Percentiles rank a stretch among this genome's conserved stretches.
Conservation (phyloP, 768 basidiomycete genomes). For the Lentinus tigrinus region DNA sequence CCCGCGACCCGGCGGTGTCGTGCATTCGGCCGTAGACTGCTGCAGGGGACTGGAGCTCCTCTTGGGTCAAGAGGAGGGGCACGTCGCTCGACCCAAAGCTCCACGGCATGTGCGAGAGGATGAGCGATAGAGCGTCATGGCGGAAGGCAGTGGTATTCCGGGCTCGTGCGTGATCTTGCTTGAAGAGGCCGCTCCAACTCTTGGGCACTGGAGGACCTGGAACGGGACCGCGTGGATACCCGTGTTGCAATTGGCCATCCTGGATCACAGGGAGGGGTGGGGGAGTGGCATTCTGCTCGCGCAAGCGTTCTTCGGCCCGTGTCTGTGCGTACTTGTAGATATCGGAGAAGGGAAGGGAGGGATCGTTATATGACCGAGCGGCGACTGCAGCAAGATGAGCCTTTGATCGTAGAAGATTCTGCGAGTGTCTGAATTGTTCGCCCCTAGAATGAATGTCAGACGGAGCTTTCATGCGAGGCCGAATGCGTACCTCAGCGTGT, state of each 20-base stretch:
- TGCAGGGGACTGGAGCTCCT: neutral
- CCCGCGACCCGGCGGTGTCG: slow-evolving; percentile 9
- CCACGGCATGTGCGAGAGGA: slow-evolving; percentile 37
- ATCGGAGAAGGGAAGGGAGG: slow-evolving; percentile 45
- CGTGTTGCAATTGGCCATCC: slow-evolving; percentile 18
- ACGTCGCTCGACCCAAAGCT: slow-evolving; percentile 16
- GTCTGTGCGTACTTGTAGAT: slow-evolving; percentile 26
- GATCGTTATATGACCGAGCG: slow-evolving; percentile 35
- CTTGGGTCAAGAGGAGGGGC: neutral
- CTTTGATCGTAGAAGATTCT: slow-evolving; percentile 44
- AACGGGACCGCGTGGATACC: slow-evolving; percentile 23
- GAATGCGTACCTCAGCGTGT: slow-evolving; percentile 47
- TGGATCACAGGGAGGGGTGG: slow-evolving; percentile 16
- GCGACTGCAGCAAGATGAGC: slow-evolving; percentile 3
- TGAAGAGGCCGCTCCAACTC: slow-evolving; percentile 49
- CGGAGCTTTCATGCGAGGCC: neutral
- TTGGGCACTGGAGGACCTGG: slow-evolving; percentile 39
- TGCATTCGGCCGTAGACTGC: neutral
- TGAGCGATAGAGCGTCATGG: slow-evolving; percentile 50
- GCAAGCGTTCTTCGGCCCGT: neutral
- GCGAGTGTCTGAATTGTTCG: slow-evolving; percentile 67
- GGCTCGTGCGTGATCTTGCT: slow-evolving; percentile 29
- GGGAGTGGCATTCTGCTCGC: neutral
- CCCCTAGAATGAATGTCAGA: slow-evolving; percentile 42
- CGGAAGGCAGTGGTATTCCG: slow-evolving; percentile 43